phyloP scores from a whole-genome alignment of 1,284 basidiomycete genomes.

The Ustilago vetiveriae region DNA sequence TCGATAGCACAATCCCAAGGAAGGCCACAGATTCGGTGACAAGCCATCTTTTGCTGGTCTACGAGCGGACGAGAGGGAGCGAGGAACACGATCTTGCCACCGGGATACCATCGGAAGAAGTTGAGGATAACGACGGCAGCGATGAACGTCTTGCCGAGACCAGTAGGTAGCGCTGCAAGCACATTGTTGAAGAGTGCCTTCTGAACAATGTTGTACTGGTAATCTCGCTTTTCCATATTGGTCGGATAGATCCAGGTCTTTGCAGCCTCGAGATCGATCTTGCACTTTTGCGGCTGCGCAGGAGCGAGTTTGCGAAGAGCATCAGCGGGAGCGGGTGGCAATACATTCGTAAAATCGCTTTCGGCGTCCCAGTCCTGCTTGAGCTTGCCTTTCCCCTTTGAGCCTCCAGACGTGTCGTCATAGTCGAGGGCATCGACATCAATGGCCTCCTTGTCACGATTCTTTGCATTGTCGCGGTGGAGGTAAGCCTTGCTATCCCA shows the following conservation, averaged over 20 bases:
- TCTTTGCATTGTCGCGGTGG: slow-evolving; percentile 38
- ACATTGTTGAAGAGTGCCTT: slow-evolving; percentile 90
- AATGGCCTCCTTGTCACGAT: slow-evolving; percentile 27
- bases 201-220: slow-evolving; percentile 93
- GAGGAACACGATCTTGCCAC: slow-evolving; percentile 79
- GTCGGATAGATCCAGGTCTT: slow-evolving; percentile 92
- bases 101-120: slow-evolving; percentile 63
- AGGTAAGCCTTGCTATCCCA: slow-evolving; percentile 50
- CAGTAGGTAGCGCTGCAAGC: slow-evolving; percentile 92
- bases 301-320: slow-evolving; percentile 13
- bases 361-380: slow-evolving; percentile 30
- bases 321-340: slow-evolving; percentile 10
- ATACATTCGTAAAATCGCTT: slow-evolving; percentile 15
- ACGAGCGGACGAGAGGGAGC: slow-evolving; percentile 96
- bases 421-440: slow-evolving; percentile 35
- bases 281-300: slow-evolving; percentile 45
- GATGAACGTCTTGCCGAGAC: slow-evolving; percentile 97
- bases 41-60: slow-evolving; percentile 85
- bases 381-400: slow-evolving; percentile 7
- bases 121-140: slow-evolving; percentile 89
- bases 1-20: slow-evolving; percentile 86
- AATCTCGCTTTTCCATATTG: slow-evolving; percentile 87
- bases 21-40: slow-evolving; percentile 92
- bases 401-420: background rate
- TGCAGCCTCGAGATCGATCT: slow-evolving; percentile 79